Conservation (phyloP, 352 stramenopile genomes). For the Pythium dissimile region DNA sequence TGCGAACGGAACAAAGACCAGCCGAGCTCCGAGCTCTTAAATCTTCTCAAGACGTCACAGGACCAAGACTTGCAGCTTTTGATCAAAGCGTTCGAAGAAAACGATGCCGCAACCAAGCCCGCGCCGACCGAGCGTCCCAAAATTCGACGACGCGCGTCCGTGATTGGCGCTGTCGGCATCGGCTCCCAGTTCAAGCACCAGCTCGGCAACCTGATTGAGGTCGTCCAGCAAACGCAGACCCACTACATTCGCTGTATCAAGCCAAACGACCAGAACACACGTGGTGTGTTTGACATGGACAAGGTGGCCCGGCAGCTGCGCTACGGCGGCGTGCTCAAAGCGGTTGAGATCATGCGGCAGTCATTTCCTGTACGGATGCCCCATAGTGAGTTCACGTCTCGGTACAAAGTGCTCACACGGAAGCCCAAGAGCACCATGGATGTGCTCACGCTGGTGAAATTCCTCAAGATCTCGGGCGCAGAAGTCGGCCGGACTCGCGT, state of each 20-base stretch:
- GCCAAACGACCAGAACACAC: slow-evolving; percentile 93
- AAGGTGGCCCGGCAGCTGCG: slow-evolving; percentile 78
- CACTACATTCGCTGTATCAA: slow-evolving; percentile 99
- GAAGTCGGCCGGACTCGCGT: slow-evolving; percentile 67
- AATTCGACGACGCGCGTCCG: slow-evolving; percentile 56
- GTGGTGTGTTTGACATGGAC: slow-evolving; percentile 84
- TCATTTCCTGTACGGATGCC: slow-evolving; percentile 80
- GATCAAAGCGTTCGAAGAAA: slow-evolving; percentile 74
- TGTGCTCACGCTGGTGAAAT: slow-evolving; percentile 29
- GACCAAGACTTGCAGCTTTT: slow-evolving; percentile 49
- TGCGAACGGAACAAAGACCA: slow-evolving; percentile 90
- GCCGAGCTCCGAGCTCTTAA: slow-evolving; percentile 70
- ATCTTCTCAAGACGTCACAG: slow-evolving; percentile 58
- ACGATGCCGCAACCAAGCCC: slow-evolving; percentile 23
- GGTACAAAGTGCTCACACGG: slow-evolving; percentile 39
- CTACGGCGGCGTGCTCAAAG: slow-evolving; percentile 83
- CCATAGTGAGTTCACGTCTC: slow-evolving; percentile 59
- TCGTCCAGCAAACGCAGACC: slow-evolving; percentile 93
- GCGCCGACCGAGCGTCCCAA: slow-evolving; percentile 37
- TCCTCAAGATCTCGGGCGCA: slow-evolving; percentile 36
- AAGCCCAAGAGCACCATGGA: slow-evolving; percentile 15
- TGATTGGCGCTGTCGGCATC: slow-evolving; percentile 73
- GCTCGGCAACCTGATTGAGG: slow-evolving; percentile 88
- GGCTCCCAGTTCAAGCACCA: slow-evolving; percentile 93
- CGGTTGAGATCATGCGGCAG: slow-evolving; percentile 79